A percentile compares a stretch with the other conserved stretches of the same genome.
These are phyloP conservation scores for Astragalus membranaceus DNA, from an alignment of 306 rosid species.

Conservation along the genomic window DNA sequence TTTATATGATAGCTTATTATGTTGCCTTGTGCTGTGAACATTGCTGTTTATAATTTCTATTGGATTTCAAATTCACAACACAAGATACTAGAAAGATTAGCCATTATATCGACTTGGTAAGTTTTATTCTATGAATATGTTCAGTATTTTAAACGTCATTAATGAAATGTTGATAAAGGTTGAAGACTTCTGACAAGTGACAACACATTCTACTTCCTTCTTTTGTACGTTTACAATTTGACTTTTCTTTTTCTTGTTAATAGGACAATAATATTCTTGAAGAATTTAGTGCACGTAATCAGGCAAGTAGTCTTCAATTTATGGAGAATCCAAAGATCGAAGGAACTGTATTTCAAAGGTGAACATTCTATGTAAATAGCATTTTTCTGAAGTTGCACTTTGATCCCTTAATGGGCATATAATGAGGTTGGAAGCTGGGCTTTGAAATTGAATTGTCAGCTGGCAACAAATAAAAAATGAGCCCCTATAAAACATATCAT, in stretches of 20 bases:
- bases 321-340: slow-evolving; percentile 36
- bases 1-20: not conserved
- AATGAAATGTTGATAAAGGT: not conserved
- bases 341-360: slow-evolving; percentile 77
- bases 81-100: not conserved
- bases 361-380: not conserved
- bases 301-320: slow-evolving; percentile 69
- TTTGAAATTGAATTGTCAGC: not conserved
- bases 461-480: not conserved
- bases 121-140: not conserved
- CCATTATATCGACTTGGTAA: not conserved
- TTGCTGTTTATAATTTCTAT: not conserved
- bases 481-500: not conserved
- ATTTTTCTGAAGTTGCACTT: not conserved
- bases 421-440: not conserved
- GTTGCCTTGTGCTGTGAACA: not conserved
- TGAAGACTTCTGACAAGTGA: not conserved
- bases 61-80: not conserved
- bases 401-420: not conserved
- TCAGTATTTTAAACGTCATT: not conserved
- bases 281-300: slow-evolving; percentile 46
- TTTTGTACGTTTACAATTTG: slow-evolving; percentile 1
- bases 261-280: slow-evolving; percentile 72
- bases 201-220: not conserved
- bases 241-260: slow-evolving; percentile 14